A percentile compares a stretch with the other conserved stretches of the same genome.
These are phyloP conservation scores for Solanum ossicruentum DNA, from an alignment of 257 asterid species.

Conservation along the genomic window DNA sequence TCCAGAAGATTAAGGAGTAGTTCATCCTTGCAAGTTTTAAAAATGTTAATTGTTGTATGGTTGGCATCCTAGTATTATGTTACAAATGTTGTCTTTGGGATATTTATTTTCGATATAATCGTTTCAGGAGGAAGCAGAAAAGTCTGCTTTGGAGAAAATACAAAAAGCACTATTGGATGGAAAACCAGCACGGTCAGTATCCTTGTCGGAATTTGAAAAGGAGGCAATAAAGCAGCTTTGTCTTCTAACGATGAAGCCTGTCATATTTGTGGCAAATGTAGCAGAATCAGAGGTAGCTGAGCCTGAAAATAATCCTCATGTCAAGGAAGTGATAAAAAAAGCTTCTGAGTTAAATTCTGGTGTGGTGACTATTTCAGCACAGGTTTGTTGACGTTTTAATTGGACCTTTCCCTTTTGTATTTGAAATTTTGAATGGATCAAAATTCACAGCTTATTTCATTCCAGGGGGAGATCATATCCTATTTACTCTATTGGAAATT, in stretches of 20 bases:
- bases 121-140: constrained; percentile 93
- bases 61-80: neutral
- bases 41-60: neutral
- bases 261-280: constrained; percentile 88
- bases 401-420: constrained; percentile 1
- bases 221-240: constrained; percentile 83
- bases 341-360: constrained; percentile 86
- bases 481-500: neutral
- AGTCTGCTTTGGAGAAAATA: constrained; percentile 71
- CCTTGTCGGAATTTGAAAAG: constrained; percentile 62
- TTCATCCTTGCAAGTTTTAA: neutral
- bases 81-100: neutral
- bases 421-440: neutral
- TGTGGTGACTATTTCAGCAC: constrained; percentile 83
- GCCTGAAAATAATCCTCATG: constrained; percentile 60
- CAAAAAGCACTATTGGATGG: constrained; percentile 73
- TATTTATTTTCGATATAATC: constrained; percentile 2
- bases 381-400: constrained; percentile 39
- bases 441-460: neutral
- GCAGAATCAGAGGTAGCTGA: constrained; percentile 92
- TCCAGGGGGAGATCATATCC: neutral
- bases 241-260: constrained; percentile 92
- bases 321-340: constrained; percentile 57
- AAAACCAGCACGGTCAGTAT: constrained; percentile 88
- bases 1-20: neutral